Base-by-base conservation (phyloP, 2,329 filamentous ascomycete species). In the Cercospora sp. region DNA sequence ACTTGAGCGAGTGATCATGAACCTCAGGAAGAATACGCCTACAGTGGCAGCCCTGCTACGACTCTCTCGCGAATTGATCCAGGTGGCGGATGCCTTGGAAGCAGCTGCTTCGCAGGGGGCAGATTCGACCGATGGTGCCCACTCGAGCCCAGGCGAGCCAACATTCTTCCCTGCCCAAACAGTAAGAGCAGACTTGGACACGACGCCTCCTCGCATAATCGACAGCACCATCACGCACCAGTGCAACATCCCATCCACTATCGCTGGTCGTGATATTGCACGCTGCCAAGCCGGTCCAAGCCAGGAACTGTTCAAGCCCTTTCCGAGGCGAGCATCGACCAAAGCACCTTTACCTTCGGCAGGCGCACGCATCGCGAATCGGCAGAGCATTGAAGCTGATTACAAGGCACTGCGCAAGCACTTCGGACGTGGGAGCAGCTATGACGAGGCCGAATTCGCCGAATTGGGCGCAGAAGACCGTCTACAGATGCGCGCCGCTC, bases 1-100 rank as follows among this genome's bases (percentile, higher is more conserved):
- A 5, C 71, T 83, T 8, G 75, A 80, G 65, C 71, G 73, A 51
- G 77, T 83, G 3, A 80, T 83, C 67, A 74, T 77, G 66, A 80
- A 81, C 63, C 75, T 80, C 31, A 73, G 75, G 20, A 66, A 71
- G 45, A 70, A 70, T 53, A 61, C 67, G 16, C 69, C 71, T 9
- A 73, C 64, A 9, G 60, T 61, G 16, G 68, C 71, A 40, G 68
- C 64, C 9, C 64, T 76, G 33, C 71, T 71, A 18, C 73, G 69
- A 55, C 69, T 78, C 20, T 73, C 77, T 8, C 65, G 67, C 26
- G 74, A 77, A 51, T 68, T 77, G 33, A 61, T 69, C 8, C 62
- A 68, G 31, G 73, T 77, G 5, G 74, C 76, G 16, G 69, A 69
- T 26, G 62, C 69, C 9, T 66, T 77, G 31, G 67, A 70, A 48